Evolutionary conservation across 176 grass and related monocot species (phyloP).

Genomic region (Eremochloa ophiuroides): DNA sequence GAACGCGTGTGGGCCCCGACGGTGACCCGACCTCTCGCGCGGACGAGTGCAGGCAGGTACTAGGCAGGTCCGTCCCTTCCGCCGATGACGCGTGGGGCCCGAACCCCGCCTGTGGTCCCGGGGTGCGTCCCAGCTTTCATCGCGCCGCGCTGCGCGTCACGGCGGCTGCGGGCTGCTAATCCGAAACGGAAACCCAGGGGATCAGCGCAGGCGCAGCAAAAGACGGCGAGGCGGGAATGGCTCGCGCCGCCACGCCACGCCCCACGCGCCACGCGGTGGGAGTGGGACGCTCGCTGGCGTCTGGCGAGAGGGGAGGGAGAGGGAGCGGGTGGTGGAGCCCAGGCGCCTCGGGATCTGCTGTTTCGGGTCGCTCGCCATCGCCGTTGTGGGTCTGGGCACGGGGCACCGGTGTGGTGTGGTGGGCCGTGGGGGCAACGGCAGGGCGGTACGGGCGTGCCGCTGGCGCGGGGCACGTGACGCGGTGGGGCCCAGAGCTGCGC

Average conservation of each 20-base stretch:
- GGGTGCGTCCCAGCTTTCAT: no score
- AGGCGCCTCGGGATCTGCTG: background rate
- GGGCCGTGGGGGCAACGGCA: background rate
- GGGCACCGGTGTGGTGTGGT: background rate
- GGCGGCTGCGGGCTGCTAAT: no score
- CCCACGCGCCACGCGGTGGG: no score
- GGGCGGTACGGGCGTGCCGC: background rate
- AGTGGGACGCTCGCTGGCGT: no score
- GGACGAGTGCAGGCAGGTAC: background rate
- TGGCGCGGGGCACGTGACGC: background rate
- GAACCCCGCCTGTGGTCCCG: background rate
- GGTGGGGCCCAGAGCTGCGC: background rate
- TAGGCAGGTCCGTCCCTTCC: no score
- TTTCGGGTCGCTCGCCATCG: background rate
- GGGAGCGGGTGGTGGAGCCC: no score
- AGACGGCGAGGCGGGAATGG: no score
- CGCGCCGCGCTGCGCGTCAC: no score
- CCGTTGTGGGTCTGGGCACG: background rate
- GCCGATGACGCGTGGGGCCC: background rate
- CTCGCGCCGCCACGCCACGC: no score
- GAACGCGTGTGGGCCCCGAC: background rate
- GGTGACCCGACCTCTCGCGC: background rate
- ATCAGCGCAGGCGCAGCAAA: no score
- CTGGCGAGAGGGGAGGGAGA: no score
- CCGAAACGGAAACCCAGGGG: no score